Evolutionary conservation across 257 asterid genomes (phyloP).

Genomic region (Ilex asprella): DNA sequence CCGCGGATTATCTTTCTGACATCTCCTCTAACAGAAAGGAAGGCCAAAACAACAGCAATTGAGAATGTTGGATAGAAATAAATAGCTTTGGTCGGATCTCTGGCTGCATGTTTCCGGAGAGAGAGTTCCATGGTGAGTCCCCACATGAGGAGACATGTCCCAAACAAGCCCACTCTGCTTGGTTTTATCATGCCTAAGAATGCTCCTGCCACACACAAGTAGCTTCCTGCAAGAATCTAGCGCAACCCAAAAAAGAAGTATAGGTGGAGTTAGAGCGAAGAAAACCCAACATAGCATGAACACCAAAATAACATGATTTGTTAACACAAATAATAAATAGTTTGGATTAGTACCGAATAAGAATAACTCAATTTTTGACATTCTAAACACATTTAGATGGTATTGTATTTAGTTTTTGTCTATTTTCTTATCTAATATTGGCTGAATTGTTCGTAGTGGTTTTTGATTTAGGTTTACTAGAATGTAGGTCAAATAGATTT

Average conservation of each 20-base stretch:
- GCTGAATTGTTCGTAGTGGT: too few relatives aligned
- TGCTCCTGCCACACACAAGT: slow-evolving; percentile 58
- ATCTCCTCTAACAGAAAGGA: slow-evolving; percentile 40
- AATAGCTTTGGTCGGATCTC: slow-evolving; percentile 11
- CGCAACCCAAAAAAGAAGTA: background rate
- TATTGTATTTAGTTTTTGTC: too few relatives aligned
- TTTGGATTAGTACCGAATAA: too few relatives aligned
- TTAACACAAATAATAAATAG: too few relatives aligned
- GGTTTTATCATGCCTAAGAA: slow-evolving; percentile 35
- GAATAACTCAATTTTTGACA: too few relatives aligned
- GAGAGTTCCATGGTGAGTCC: slow-evolving; percentile 31
- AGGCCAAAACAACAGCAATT: slow-evolving; percentile 38
- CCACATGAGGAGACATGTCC: slow-evolving; percentile 43
- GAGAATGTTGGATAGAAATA: slow-evolving; percentile 37
- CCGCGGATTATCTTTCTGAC: slow-evolving; percentile 44
- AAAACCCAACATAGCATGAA: background rate
- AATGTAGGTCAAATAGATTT: too few relatives aligned
- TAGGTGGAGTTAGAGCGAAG: background rate
- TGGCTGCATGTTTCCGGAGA: slow-evolving; percentile 16
- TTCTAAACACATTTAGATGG: too few relatives aligned
- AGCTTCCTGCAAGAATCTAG: slow-evolving; percentile 62
- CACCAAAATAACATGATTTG: too few relatives aligned
- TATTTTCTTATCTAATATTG: too few relatives aligned
- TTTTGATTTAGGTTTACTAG: too few relatives aligned
- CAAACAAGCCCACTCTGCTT: slow-evolving; percentile 47